Conservation (phyloP, 768 basidiomycete genomes). For the Plicaturopsis crispa region DNA sequence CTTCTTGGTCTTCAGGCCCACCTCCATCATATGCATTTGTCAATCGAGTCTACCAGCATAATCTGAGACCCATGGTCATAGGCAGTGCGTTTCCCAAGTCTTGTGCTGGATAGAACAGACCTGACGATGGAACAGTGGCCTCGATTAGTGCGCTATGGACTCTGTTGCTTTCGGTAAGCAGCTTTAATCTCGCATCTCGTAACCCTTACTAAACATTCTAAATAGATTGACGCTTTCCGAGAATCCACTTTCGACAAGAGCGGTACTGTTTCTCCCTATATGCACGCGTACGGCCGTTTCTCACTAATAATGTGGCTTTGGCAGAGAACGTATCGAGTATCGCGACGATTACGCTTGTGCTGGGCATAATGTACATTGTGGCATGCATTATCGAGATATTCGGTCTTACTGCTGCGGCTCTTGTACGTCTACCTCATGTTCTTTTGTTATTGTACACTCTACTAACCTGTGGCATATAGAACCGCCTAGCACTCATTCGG, state of each 20-base stretch:
- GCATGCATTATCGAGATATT: constrained; percentile 45
- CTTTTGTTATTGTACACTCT: no score
- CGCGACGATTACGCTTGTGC: constrained; percentile 46
- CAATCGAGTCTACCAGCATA: constrained; percentile 45
- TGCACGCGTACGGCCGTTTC: not conserved
- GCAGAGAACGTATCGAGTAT: constrained; percentile 30
- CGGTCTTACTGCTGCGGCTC: constrained; percentile 42
- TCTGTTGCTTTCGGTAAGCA: constrained; percentile 48
- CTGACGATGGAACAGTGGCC: constrained; percentile 21
- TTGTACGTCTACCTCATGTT: constrained; percentile 30
- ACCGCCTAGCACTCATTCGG: constrained; percentile 45
- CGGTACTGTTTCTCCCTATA: constrained; percentile 29
- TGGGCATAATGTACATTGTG: constrained; percentile 51
- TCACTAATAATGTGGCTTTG: constrained; percentile 1
- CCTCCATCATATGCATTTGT: constrained; percentile 57
- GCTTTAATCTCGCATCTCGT: not conserved
- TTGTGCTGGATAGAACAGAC: not conserved
- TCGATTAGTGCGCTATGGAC: constrained; percentile 50
- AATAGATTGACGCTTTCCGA: constrained; percentile 57
- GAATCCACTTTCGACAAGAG: constrained; percentile 37
- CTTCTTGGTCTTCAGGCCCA: constrained; percentile 30
- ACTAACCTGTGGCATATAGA: constrained; percentile 32
- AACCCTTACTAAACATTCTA: not conserved
- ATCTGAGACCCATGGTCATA: constrained; percentile 55
- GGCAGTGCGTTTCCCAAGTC: constrained; percentile 22